Percentiles rank a stretch among this genome's conserved stretches.
phyloP scores from a whole-genome alignment of 441 rosid genomes.

The Pelargonium australe region DNA sequence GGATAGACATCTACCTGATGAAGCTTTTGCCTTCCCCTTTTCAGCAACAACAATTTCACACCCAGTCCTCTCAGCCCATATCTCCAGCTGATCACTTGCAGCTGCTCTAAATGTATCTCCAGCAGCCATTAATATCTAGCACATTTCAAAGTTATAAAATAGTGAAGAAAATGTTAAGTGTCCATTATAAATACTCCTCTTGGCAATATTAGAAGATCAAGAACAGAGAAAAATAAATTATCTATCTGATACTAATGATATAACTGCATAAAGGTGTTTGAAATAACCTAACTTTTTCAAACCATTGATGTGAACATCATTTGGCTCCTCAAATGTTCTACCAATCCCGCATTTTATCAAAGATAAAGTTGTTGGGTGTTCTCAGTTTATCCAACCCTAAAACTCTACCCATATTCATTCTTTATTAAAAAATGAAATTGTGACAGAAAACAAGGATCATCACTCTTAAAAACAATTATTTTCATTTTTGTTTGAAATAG shows the following conservation, averaged over 20 bases:
- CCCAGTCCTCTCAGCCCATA: conserved; percentile 83
- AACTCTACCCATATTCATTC: background rate
- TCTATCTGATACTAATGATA: background rate
- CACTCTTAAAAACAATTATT: background rate
- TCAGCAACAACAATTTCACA: conserved; percentile 78
- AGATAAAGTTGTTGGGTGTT: background rate
- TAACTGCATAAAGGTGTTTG: background rate
- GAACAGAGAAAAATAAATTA: background rate
- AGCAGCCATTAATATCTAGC: conserved; percentile 75
- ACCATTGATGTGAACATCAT: background rate
- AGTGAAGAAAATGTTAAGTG: background rate
- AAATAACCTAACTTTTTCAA: background rate
- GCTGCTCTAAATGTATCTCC: conserved; percentile 96
- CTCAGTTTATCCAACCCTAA: background rate
- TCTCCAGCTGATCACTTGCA: conserved; percentile 83
- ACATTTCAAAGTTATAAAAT: conserved; percentile 28
- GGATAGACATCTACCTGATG: conserved; percentile 48
- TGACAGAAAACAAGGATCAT: background rate
- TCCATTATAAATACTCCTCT: background rate
- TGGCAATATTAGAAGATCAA: background rate
- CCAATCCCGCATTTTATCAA: background rate
- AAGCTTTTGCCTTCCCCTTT: conserved; percentile 68
- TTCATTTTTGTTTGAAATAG: background rate
- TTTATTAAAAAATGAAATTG: too few relatives aligned
- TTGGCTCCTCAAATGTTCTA: background rate